phyloP scores from a whole-genome alignment of 345 rosid genomes.

The Eucalyptus fibrosa region DNA sequence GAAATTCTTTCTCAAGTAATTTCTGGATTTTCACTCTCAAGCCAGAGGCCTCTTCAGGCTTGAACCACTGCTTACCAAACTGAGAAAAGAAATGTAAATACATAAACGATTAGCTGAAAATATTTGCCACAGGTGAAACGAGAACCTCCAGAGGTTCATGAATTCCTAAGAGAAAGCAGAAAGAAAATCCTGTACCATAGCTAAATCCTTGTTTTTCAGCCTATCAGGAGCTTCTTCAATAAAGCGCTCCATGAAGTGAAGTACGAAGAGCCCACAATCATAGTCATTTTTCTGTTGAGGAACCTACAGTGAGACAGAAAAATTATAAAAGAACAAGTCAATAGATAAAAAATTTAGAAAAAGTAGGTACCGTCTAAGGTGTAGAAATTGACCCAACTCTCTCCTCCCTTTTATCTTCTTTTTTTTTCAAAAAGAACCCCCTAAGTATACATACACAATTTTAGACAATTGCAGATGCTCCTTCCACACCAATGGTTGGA shows the following conservation, averaged over 20 bases:
- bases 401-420: neutral
- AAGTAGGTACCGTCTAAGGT: neutral
- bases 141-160: neutral
- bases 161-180: neutral
- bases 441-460: neutral
- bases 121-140: neutral
- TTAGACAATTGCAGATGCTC: neutral
- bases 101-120: neutral
- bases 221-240: constrained; percentile 77
- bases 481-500: neutral
- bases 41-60: constrained; percentile 73
- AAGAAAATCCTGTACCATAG: constrained; percentile 34
- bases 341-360: neutral
- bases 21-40: constrained; percentile 56
- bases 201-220: constrained; percentile 59
- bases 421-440: neutral
- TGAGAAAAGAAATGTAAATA: constrained; percentile 7
- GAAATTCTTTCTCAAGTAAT: constrained; percentile 39
- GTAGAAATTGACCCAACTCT: neutral
- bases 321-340: neutral
- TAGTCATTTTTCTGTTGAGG: constrained; percentile 92
- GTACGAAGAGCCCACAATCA: constrained; percentile 91
- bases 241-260: constrained; percentile 78
- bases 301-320: constrained; percentile 33
- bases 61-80: constrained; percentile 88